Evolutionary conservation across 208 protist genomes (phyloP).

Genomic region (Leishmania mexicana): DNA sequence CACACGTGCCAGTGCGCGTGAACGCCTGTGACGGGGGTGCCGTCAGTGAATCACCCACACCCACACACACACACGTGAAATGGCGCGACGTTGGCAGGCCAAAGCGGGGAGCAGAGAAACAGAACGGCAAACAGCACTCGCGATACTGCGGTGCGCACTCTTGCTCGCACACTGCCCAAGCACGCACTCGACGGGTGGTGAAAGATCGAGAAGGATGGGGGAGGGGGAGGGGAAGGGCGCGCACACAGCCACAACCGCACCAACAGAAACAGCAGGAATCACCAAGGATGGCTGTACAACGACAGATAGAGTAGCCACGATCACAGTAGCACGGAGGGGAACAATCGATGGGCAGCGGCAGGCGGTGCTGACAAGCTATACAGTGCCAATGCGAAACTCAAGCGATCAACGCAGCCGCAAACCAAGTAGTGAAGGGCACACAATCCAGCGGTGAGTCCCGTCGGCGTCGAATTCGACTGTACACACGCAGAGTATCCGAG

Average conservation of each 20-base stretch:
- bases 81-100: background rate
- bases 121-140: background rate
- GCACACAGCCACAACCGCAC: background rate
- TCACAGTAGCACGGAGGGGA: constrained; percentile 5
- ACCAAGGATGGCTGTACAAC: background rate
- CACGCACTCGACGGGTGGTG: background rate
- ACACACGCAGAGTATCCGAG: background rate
- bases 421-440: background rate
- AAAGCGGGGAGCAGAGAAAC: background rate
- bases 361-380: background rate
- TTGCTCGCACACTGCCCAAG: background rate
- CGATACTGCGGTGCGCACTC: background rate
- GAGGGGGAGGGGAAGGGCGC: background rate
- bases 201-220: background rate
- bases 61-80: background rate
- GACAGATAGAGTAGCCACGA: background rate
- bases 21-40: background rate
- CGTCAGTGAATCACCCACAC: background rate
- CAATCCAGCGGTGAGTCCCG: background rate
- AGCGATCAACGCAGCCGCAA: background rate
- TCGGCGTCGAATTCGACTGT: background rate
- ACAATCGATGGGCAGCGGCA: background rate
- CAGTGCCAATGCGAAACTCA: background rate
- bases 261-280: background rate
- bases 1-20: background rate